Conservation (phyloP, 768 basidiomycete genomes). For the Solioccasus polychromus region DNA sequence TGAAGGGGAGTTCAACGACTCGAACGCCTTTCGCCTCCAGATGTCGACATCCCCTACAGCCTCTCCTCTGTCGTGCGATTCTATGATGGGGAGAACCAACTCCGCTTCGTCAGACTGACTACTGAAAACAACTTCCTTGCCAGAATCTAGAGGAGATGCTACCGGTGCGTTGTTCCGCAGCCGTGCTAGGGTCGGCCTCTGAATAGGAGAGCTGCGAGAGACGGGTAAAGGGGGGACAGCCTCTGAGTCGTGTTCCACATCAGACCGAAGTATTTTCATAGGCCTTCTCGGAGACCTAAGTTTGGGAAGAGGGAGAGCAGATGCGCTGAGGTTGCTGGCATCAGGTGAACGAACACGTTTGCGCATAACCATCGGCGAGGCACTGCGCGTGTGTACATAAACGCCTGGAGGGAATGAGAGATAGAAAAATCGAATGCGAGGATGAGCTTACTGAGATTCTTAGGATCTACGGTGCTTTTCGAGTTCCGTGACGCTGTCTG, state of each 20-base stretch:
- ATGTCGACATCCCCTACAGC: slow-evolving; percentile 39
- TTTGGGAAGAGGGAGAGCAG: slow-evolving; percentile 9
- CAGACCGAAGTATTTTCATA: slow-evolving; percentile 16
- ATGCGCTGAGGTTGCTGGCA: background rate
- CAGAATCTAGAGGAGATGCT: slow-evolving; percentile 22
- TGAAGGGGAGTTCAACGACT: slow-evolving; percentile 11
- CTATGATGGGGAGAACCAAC: slow-evolving; percentile 34
- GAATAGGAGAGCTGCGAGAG: slow-evolving; percentile 37
- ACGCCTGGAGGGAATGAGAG: slow-evolving; percentile 13
- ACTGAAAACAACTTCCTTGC: slow-evolving; percentile 47
- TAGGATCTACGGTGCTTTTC: background rate
- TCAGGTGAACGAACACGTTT: slow-evolving; percentile 30
- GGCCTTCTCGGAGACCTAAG: slow-evolving; percentile 20
- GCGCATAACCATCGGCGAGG: slow-evolving; percentile 15
- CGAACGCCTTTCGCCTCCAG: slow-evolving; percentile 39
- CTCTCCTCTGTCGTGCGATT: slow-evolving; percentile 25
- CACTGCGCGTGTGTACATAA: slow-evolving; percentile 6
- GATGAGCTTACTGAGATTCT: slow-evolving; percentile 18
- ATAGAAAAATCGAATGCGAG: background rate
- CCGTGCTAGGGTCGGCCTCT: slow-evolving; percentile 1
- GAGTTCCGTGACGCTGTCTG: slow-evolving; percentile 9
- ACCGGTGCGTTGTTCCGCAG: background rate
- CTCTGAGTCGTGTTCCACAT: slow-evolving; percentile 7
- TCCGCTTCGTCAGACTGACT: slow-evolving; percentile 70
- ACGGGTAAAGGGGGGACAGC: slow-evolving; percentile 12